Conservation (phyloP, 768 basidiomycete species). For the Clitopilus passeckerianus region DNA sequence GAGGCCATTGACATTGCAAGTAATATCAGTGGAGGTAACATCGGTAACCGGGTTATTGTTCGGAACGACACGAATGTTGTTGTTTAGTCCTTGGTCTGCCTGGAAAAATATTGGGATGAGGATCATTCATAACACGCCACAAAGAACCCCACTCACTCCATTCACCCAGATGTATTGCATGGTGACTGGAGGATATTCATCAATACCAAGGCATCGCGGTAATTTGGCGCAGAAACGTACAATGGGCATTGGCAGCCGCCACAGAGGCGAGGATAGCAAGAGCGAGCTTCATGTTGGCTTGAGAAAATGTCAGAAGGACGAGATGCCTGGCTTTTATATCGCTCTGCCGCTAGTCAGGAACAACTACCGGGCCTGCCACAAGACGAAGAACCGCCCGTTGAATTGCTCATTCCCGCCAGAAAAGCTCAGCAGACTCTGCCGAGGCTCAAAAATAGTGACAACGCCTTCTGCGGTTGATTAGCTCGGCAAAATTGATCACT, state of each 20-base stretch:
- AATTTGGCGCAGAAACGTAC: conserved; percentile 7
- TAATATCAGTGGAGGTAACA: conserved; percentile 40
- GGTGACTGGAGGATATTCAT: conserved; percentile 26
- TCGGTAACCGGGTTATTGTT: conserved; percentile 54
- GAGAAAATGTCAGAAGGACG: background rate
- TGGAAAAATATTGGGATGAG: conserved; percentile 8
- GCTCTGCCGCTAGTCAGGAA: background rate
- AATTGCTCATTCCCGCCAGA: background rate
- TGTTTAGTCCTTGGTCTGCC: conserved; percentile 43
- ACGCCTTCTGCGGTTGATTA: background rate
- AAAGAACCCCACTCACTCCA: conserved; percentile 24
- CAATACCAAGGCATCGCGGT: background rate
- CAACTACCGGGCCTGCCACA: background rate
- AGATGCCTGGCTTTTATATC: conserved; percentile 1
- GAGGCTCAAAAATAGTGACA: background rate
- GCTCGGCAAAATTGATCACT: background rate
- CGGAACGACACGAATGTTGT: conserved; percentile 39
- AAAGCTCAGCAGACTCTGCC: background rate
- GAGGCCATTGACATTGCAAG: conserved; percentile 41
- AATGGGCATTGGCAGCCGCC: conserved; percentile 29
- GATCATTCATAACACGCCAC: background rate
- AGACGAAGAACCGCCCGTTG: background rate
- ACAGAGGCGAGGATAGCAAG: conserved; percentile 22
- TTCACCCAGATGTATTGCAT: conserved; percentile 50
- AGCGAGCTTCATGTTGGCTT: conserved; percentile 26